phyloP scores from a whole-genome alignment of 768 basidiomycete genomes.

The Ephemerocybe angulata region DNA sequence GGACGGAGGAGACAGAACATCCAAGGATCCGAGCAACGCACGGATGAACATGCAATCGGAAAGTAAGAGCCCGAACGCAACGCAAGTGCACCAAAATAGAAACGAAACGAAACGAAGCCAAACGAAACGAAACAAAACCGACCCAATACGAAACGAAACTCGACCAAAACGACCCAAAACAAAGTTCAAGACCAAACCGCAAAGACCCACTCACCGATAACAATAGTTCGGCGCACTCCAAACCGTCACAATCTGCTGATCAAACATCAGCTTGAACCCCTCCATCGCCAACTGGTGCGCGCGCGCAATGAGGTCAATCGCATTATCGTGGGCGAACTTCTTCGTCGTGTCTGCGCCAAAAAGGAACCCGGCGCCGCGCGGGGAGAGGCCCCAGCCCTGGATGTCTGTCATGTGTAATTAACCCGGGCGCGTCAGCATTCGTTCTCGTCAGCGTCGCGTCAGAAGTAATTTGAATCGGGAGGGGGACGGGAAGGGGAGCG shows the following conservation, averaged over 20 bases:
- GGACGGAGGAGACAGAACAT: too few species aligned
- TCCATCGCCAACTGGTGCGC: conserved; percentile 99
- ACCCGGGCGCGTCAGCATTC: too few species aligned
- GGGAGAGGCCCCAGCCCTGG: conserved; percentile 92
- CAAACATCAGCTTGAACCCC: conserved; percentile 97
- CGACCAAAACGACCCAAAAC: neutral
- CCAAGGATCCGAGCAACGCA: too few species aligned
- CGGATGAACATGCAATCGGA: too few species aligned
- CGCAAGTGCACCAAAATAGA: neutral
- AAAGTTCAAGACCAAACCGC: neutral
- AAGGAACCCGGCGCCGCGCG: conserved; percentile 94
- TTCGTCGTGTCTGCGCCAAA: conserved; percentile 93
- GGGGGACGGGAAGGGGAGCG: too few species aligned
- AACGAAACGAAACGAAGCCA: conserved; percentile 3
- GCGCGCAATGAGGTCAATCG: conserved; percentile 90
- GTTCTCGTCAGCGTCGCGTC: too few species aligned
- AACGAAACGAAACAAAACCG: neutral
- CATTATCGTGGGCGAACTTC: conserved; percentile 85
- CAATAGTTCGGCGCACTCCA: conserved; percentile 99
- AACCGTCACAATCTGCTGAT: conserved; percentile 90
- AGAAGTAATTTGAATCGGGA: too few species aligned
- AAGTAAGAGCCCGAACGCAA: too few species aligned
- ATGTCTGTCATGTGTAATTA: conserved; percentile 54
- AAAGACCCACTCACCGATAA: conserved; percentile 65
- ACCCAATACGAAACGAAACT: neutral